Evolutionary conservation across 148 eudicot genomes (phyloP), one percentile per base, ranked within the genome.

Genomic region (Chenopodium formosanum): DNA sequence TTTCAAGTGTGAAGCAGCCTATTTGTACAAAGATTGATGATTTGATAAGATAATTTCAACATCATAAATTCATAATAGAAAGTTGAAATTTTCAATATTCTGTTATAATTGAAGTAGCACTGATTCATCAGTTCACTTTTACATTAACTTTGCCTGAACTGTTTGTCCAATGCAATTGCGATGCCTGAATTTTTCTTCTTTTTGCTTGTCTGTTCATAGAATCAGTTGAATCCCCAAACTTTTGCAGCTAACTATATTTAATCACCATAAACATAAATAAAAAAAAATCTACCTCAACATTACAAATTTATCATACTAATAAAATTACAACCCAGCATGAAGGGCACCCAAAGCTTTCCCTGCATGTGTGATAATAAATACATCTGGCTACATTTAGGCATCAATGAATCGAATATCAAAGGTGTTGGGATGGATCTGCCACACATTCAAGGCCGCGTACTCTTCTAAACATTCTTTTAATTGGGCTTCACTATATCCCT

Each of bases 401-500:
- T 96, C 99, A 23, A 96, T 96, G 78, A 96, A 96, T 22, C 95
- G 87, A 79, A 96, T 94, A 64, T 96, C 97, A 6, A 94, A 96
- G 48, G 97, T 92, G 83, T 89, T 89, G 63, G 99, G 99, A 90
- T 96, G 98, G 81, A 96, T 96, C 86, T 94, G 99, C 99, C 99
- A 96, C 85, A 96, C 99, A 58, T 96, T 96, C 72, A 96, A 80
- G 71, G 97, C 97, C 73, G 98, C 99, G 37, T 96, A 96, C 85
- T 94, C 99, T 87, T 96, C 99, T 68, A 96, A 79, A 81, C 98
- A 94, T 87, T 96, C 94, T 83, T 96, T 96, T 81, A 96, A 77
- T 86, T 96, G 98, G 68, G 97, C 98, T 85, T 96, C 99, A 34
- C 93, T 96, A 86, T 96, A 96, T 60, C 99, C 99, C 99, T 96